A percentile compares a stretch with the other conserved stretches of the same genome.
phyloP scores from a whole-genome alignment of 108 stramenopile species.

The Cyclostephanos tholiformis region DNA sequence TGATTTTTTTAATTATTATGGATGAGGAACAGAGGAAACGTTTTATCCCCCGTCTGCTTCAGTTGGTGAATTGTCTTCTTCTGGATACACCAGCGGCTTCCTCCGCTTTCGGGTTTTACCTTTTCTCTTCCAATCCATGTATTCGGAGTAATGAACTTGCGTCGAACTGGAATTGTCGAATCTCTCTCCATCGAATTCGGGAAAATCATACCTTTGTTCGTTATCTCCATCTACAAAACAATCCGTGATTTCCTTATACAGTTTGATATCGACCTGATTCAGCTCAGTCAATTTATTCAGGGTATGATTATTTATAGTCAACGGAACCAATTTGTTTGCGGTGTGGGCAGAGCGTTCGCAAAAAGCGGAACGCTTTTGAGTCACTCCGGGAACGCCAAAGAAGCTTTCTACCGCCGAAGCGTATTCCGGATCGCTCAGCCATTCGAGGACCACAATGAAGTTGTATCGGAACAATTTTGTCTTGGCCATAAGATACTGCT shows the following conservation, averaged over 20 bases:
- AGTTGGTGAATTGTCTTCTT: neutral
- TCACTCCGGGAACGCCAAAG: slow-evolving; percentile 43
- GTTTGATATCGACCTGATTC: no score
- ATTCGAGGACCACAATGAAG: slow-evolving; percentile 41
- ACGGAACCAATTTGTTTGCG: slow-evolving; percentile 33
- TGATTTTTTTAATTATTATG: no score
- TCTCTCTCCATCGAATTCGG: neutral
- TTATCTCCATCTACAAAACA: slow-evolving; percentile 16
- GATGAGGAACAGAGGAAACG: no score
- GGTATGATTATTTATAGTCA: slow-evolving; percentile 9
- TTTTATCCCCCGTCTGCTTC: no score
- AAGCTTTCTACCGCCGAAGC: slow-evolving; percentile 37
- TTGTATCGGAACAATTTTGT: slow-evolving; percentile 40
- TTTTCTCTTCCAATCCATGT: neutral
- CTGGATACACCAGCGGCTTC: neutral
- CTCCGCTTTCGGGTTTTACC: neutral
- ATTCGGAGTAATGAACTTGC: slow-evolving; percentile 1
- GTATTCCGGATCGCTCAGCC: slow-evolving; percentile 39
- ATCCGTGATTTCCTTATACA: slow-evolving; percentile 39
- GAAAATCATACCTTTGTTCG: slow-evolving; percentile 3
- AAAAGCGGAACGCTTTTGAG: slow-evolving; percentile 11
- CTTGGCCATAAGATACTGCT: slow-evolving; percentile 28
- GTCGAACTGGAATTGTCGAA: neutral
- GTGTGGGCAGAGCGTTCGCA: slow-evolving; percentile 31
- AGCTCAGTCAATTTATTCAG: neutral